Evolutionary conservation across 225 moss, liverwort and hornwort species (phyloP).

Genomic region (Lunularia cruciata): DNA sequence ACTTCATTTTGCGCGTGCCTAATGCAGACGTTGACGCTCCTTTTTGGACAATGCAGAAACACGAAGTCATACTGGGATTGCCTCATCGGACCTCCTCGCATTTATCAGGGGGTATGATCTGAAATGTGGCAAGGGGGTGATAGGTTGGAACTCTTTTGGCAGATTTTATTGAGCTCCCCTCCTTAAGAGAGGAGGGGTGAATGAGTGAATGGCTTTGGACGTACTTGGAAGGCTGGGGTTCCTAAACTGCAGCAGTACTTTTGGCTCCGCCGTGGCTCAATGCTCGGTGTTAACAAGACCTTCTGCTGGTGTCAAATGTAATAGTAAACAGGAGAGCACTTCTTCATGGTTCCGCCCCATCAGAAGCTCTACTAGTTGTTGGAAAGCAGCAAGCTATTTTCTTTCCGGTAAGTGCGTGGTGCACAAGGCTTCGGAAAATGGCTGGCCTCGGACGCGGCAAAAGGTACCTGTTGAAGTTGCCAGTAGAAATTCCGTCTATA

Average conservation of each 20-base stretch:
- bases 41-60: slow-evolving; percentile 7
- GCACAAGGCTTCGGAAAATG: neutral
- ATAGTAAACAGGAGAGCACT: neutral
- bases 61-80: neutral
- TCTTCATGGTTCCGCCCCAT: slow-evolving; percentile 17
- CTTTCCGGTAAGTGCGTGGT: neutral
- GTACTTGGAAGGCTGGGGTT: slow-evolving; percentile 45
- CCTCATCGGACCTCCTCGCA: neutral
- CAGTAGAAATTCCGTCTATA: neutral
- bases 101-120: slow-evolving; percentile 8
- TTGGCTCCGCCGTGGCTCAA: slow-evolving; percentile 16
- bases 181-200: slow-evolving; percentile 28
- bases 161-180: slow-evolving; percentile 21
- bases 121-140: slow-evolving; percentile 21
- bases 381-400: neutral
- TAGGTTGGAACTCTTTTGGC: slow-evolving; percentile 25
- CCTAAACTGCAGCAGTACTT: slow-evolving; percentile 28
- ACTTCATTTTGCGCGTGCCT: neutral
- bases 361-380: slow-evolving; percentile 6
- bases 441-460: slow-evolving; percentile 9
- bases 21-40: neutral
- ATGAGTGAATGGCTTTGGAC: slow-evolving; percentile 61
- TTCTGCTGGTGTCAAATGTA: slow-evolving; percentile 4
- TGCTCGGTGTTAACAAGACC: slow-evolving; percentile 2
- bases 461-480: neutral